Base-by-base conservation (phyloP, 2,329 filamentous ascomycete genomes). In the Niveomyces coronatus region DNA sequence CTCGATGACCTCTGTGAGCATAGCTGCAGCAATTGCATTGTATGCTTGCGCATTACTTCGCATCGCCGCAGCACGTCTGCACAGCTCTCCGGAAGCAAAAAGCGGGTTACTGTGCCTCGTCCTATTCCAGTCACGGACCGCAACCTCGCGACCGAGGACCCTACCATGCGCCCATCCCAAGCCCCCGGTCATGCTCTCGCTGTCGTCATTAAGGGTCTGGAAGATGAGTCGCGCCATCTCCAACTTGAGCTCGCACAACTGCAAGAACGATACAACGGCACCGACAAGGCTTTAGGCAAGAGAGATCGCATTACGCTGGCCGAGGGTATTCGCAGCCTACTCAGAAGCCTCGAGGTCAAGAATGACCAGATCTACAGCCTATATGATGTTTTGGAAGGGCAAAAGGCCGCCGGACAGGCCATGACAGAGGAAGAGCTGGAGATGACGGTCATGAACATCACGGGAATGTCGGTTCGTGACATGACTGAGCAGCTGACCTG, bases 351-450 rank as follows among this genome's bases (percentile, higher is more conserved):
- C 17, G 81, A 87, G 50, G 69, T 72, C 51, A 86, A 88, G 59
- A 76, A 78, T 18, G 80, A 84, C 44, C 82, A 88, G 56, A 79
- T 94, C 29, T 93, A 94, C 60, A 73, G 76, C 29, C 66, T 94
- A 11, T 85, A 88, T 49, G 86, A 94, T 55, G 85, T 91, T 1
- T 67, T 91, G 1, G 85, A 89, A 57, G 84, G 81, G 5, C 83
- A 88, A 55, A 85, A 82, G 61, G 67, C 67, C 23, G 68, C 70
- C 3, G 76, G 76, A 0, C 71, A 76, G 50, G 67, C 71, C 45
- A 79, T 82, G 69, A 72, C 65, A 1, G 69, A 74, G 47, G 70
- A 75, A 15, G 71, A 78, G 49, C 64, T 80, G 30, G 78, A 82
- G 49, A 65, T 78, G 49, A 84, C 79, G 1, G 66, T 84, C 10